Evolutionary conservation across 2,329 filamentous ascomycete genomes (phyloP).

Genomic region (Diaporthe sp.): DNA sequence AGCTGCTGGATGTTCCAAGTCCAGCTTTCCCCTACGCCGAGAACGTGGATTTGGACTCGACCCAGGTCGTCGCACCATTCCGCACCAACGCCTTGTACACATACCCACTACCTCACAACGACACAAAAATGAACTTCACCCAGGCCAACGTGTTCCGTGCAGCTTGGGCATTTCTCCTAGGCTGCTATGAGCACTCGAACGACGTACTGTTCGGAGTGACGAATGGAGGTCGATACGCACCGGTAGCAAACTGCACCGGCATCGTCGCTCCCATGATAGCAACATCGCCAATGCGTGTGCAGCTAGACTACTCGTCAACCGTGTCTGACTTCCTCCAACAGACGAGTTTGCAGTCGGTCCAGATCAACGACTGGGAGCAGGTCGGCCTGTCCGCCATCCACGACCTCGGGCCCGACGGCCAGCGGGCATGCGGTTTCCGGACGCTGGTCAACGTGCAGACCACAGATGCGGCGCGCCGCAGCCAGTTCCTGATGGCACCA

Average conservation of each 20-base stretch:
- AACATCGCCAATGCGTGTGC: background rate
- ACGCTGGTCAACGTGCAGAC: conserved; percentile 3
- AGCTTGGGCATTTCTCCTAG: background rate
- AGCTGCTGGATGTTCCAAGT: background rate
- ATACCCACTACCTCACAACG: background rate
- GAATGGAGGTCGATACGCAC: background rate
- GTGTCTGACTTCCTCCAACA: conserved; percentile 1
- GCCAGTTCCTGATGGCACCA: background rate
- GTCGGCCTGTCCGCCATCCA: background rate
- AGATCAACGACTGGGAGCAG: conserved; percentile 16
- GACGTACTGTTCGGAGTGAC: background rate
- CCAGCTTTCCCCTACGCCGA: background rate
- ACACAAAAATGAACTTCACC: conserved; percentile 9
- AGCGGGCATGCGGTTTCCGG: background rate
- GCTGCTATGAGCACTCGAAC: background rate
- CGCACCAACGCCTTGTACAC: background rate
- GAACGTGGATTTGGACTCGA: background rate
- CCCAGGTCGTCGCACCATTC: background rate
- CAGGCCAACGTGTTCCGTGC: conserved; percentile 1
- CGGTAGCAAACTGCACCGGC: background rate
- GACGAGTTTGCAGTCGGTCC: background rate
- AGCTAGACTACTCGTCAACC: background rate
- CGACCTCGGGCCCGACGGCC: conserved; percentile 2
- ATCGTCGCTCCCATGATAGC: conserved; percentile 8
- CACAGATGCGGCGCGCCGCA: background rate